Conservation (phyloP, 192 early-diverging fungal species). For the Chytriomyces sp. region DNA sequence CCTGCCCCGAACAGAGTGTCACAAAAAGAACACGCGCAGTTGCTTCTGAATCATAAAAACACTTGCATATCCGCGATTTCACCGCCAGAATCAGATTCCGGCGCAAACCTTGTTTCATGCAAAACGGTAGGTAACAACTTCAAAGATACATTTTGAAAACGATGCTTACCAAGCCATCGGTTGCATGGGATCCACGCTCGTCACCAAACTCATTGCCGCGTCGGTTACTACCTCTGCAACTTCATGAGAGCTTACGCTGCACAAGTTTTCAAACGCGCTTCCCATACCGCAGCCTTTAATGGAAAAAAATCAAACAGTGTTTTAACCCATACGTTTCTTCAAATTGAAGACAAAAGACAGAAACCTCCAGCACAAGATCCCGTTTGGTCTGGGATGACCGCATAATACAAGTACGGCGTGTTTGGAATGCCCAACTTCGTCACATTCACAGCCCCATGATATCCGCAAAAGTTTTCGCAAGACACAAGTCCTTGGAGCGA, state of each 20-base stretch:
- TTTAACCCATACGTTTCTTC: neutral
- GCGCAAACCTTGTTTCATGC: neutral
- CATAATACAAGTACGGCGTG: constrained; percentile 38
- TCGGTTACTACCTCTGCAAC: constrained; percentile 41
- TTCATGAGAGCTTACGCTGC: constrained; percentile 44
- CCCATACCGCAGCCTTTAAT: constrained; percentile 20
- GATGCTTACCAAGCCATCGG: constrained; percentile 38
- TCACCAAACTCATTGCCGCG: constrained; percentile 32
- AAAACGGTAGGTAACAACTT: no score
- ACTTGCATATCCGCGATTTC: constrained; percentile 43
- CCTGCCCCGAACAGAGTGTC: neutral
- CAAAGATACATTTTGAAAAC: no score
- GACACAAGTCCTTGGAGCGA: neutral
- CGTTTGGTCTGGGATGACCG: constrained; percentile 44
- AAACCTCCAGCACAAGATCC: constrained; percentile 24
- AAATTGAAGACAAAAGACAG: no score
- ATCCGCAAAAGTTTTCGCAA: constrained; percentile 34
- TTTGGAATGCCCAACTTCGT: neutral
- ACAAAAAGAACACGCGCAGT: neutral
- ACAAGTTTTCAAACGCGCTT: constrained; percentile 39
- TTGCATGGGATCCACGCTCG: constrained; percentile 1
- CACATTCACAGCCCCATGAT: constrained; percentile 40
- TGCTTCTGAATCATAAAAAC: neutral
- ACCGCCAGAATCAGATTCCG: constrained; percentile 26
- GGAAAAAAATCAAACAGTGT: neutral